phyloP scores from a whole-genome alignment of 495 filamentous ascomycete genomes.

The Lophiotrema nucula region DNA sequence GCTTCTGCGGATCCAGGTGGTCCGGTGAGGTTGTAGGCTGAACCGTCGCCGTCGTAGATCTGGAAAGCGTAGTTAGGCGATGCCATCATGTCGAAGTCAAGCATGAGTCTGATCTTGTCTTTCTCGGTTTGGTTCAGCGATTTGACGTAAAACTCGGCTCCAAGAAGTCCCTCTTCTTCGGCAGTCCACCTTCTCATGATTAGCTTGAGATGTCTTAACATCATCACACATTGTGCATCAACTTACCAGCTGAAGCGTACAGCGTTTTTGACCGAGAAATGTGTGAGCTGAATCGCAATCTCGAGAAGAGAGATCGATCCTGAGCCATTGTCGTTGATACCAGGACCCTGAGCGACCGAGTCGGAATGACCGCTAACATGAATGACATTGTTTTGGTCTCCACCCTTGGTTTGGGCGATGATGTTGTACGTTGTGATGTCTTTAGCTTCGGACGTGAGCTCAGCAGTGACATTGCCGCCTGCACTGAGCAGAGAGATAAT shows the following conservation, averaged over 20 bases:
- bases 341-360: constrained; percentile 61
- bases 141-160: constrained; percentile 59
- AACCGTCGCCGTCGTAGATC: constrained; percentile 72
- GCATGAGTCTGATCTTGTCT: constrained; percentile 61
- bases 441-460: constrained; percentile 43
- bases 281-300: constrained; percentile 58
- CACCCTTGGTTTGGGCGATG: constrained; percentile 62
- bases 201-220: too few relatives aligned
- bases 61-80: constrained; percentile 67
- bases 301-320: constrained; percentile 63
- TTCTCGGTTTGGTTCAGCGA: constrained; percentile 49
- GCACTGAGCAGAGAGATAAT: constrained; percentile 45
- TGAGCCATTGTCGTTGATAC: constrained; percentile 70
- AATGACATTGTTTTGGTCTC: constrained; percentile 65
- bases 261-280: constrained; percentile 60
- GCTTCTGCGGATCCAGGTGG: constrained; percentile 63
- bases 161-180: constrained; percentile 65
- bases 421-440: constrained; percentile 54
- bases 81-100: constrained; percentile 80
- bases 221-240: too few relatives aligned
- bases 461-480: constrained; percentile 36
- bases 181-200: constrained; percentile 69
- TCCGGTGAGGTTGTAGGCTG: constrained; percentile 58
- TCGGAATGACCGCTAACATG: constrained; percentile 67
- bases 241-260: too few relatives aligned